Evolutionary conservation across 305 asterid genomes (phyloP).

Genomic region (Fraxinus paxiana): DNA sequence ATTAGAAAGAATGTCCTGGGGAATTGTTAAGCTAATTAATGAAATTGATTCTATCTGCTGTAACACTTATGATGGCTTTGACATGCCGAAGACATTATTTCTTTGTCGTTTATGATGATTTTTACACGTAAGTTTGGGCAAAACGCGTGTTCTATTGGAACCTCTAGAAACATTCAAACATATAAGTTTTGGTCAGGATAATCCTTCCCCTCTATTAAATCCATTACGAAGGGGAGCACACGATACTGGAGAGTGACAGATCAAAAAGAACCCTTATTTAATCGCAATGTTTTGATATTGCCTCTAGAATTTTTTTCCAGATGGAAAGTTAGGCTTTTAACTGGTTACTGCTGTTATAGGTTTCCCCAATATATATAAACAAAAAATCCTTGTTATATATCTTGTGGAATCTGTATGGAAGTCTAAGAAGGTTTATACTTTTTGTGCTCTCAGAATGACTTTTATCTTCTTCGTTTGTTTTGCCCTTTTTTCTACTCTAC

Average conservation of each 20-base stretch:
- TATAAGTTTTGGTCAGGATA: not conserved
- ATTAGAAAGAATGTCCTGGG: not conserved
- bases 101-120: not conserved
- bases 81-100: not conserved
- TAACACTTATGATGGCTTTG: not conserved
- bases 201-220: not conserved
- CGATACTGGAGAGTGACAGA: not conserved
- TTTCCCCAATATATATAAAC: not conserved
- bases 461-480: conserved; percentile 4
- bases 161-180: not conserved
- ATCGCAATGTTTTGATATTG: not conserved
- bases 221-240: not conserved
- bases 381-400: not conserved
- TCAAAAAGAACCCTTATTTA: not conserved
- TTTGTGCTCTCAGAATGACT: not conserved
- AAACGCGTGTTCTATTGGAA: not conserved
- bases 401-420: not conserved
- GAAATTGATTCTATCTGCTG: not conserved
- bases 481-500: conserved; percentile 3
- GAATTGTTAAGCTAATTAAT: not conserved
- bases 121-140: not conserved
- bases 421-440: not conserved
- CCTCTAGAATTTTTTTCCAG: not conserved
- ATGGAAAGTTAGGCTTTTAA: not conserved
- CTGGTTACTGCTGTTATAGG: not conserved